Percentiles rank a stretch among this genome's conserved stretches.
These are phyloP conservation scores for Pulchroboletus neoregius DNA, from an alignment of 1,284 basidiomycete genomes.

Conservation along the genomic window DNA sequence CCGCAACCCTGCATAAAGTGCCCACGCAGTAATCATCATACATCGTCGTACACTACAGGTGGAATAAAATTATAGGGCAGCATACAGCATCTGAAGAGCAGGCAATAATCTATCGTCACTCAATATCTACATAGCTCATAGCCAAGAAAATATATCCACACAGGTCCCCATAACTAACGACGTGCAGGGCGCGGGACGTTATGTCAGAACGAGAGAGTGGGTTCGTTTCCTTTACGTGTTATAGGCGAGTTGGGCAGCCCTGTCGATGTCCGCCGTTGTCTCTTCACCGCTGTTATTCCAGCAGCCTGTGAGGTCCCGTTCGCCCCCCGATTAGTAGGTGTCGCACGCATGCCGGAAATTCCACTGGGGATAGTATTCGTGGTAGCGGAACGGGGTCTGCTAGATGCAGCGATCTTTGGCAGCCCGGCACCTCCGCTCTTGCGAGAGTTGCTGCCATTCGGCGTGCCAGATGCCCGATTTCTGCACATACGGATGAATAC, in stretches of 20 bases:
- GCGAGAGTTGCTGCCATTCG: constrained; percentile 52
- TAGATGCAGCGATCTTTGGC: constrained; percentile 68
- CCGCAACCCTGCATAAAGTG: constrained; percentile 25
- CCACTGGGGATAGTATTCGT: constrained; percentile 54
- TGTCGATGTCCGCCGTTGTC: constrained; percentile 72
- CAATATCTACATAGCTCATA: constrained; percentile 28
- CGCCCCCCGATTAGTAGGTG: constrained; percentile 34
- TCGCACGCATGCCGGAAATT: constrained; percentile 39
- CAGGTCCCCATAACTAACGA: constrained; percentile 12
- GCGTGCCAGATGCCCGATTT: constrained; percentile 73
- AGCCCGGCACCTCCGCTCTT: constrained; percentile 51
- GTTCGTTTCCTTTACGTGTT: constrained; percentile 36
- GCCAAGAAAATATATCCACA: constrained; percentile 29
- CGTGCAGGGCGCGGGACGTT: background rate
- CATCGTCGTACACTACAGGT: constrained; percentile 30
- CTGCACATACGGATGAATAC: constrained; percentile 36
- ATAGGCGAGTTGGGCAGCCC: constrained; percentile 39
- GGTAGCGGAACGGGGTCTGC: constrained; percentile 46
- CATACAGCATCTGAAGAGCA: constrained; percentile 28
- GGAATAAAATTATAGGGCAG: constrained; percentile 33
- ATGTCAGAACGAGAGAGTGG: constrained; percentile 15
- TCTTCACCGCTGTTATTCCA: constrained; percentile 59
- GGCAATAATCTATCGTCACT: constrained; percentile 33
- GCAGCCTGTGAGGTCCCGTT: constrained; percentile 24
- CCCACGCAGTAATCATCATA: constrained; percentile 23